Evolutionary conservation across 805 yeast species (phyloP), one percentile per base, ranked within the genome.

Genomic region (Wickerhamiella hasegawae): DNA sequence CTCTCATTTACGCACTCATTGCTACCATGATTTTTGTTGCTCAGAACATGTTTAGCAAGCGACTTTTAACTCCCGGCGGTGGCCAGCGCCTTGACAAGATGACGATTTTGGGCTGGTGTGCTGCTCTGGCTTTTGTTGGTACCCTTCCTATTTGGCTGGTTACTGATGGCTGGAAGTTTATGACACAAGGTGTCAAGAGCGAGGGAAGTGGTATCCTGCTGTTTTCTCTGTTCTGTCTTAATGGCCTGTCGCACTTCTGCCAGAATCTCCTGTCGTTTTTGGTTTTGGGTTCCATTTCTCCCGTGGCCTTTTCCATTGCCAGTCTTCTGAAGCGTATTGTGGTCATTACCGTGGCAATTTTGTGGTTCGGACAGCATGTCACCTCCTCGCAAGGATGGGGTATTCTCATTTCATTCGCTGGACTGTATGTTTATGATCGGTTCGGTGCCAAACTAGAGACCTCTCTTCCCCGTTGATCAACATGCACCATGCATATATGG

Each of bases 321-420:
- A 73, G 81, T 29, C 68, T 84, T 69, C 69, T 84, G 71, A 84
- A 84, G 58, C 71, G 94, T 48, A 78, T 84, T n/a, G 78, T 81
- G 1, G 71, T 84, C 21, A 83, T 84, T 29, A 66, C 77, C 1
- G 76, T 76, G 1, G 80, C 94, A 46, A 79, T 85, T 60, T 39
- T 77, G 28, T 69, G 67, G 63, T 67, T 65, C 25, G 76, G 76
- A 18, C 66, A 64, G 45, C 44, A 39, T 19, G 60, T 62, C 15
- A 43, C 55, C 2, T 36, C 40, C 5, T 35, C 53, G 16, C 67
- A 62, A 39, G 59, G 55, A 15, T 59, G 59, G 55, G 67, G 67
- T 6, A 60, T 62, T 26, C 39, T 49, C 29, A 43, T 62, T 37
- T 61, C 67, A 10, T 59, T 58, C 40, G 36, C 43, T 6, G 66